Conservation (phyloP, 1,139 yeast species). For the Diutina sp. region DNA sequence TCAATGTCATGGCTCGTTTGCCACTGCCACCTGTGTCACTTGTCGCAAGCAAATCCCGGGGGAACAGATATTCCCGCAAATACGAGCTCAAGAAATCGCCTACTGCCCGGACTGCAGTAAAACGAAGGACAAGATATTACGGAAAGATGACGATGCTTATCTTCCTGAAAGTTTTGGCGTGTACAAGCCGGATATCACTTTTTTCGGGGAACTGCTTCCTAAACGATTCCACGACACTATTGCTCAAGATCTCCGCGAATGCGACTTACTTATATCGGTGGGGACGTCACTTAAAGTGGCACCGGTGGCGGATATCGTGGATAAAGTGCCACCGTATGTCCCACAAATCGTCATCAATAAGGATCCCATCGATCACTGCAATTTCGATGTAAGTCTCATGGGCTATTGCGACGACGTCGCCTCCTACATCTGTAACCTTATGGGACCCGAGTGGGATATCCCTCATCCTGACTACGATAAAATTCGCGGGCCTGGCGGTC, state of each 20-base stretch:
- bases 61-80: constrained; percentile 45
- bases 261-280: constrained; percentile 76
- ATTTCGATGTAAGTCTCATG: constrained; percentile 36
- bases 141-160: constrained; percentile 16
- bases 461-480: neutral
- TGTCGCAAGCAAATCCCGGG: constrained; percentile 66
- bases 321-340: constrained; percentile 40
- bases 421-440: constrained; percentile 7
- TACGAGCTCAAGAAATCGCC: constrained; percentile 51
- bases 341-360: constrained; percentile 80
- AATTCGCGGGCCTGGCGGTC: neutral
- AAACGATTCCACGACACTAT: constrained; percentile 10
- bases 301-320: constrained; percentile 83
- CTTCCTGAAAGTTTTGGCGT: constrained; percentile 53
- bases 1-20: constrained; percentile 96
- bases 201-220: constrained; percentile 86
- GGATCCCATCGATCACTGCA: constrained; percentile 45
- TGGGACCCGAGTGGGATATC: constrained; percentile 5
- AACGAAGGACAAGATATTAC: constrained; percentile 16
- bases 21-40: constrained; percentile 77
- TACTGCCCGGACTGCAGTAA: constrained; percentile 53
- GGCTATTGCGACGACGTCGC: constrained; percentile 89
- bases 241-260: constrained; percentile 14
- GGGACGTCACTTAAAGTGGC: constrained; percentile 95
- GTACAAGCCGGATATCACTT: constrained; percentile 89